Evolutionary conservation across 148 eudicot genomes (phyloP), one percentile per base, ranked within the genome.

Genomic region (Agrostemma githago): DNA sequence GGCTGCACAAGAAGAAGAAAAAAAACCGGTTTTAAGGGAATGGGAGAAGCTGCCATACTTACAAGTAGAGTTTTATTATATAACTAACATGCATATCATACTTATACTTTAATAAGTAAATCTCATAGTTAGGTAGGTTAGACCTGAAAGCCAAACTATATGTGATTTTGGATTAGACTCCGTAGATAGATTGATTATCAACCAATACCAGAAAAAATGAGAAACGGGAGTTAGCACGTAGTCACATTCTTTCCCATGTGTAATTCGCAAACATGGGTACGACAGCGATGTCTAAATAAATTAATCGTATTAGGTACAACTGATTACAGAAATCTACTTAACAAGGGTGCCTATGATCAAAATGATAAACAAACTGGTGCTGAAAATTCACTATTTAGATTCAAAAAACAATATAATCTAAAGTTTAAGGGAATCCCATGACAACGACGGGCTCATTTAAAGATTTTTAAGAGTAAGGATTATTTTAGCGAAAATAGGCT

Each of bases 281-380:
- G 53, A 67, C 2, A 14, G 8, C 17, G 34, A 62, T 62, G 34
- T 21, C 21, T 58, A 61, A 17, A 4, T 61, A 43, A 10, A 44
- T 10, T 8, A 12, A 43, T 40, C 5, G 58, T 73, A 51, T 64
- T 75, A 71, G 76, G 79, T 80, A 74, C 26, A 71, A 76, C 82
- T 46, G 34, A 57, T 67, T 60, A 74, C 66, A 26, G 37, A 59
- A 38, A 19, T 39, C 54, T 54, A 68, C 64, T 11, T 66, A 21
- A 40, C 46, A 66, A 38, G 16, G 19, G 38, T 14, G 34, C 37
- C 8, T 71, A 3, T 34, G 76, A 59, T 62, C 42, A 8, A 42
- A 43, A 43, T 4, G 3, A 64, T 2, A 10, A 64, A 64, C 68
- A 64, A 64, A 64, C 39, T 8, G 41, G 68, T 39, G 6, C 67